phyloP scores from a whole-genome alignment of 2,329 filamentous ascomycete genomes.

The Dothistroma septosporum region DNA sequence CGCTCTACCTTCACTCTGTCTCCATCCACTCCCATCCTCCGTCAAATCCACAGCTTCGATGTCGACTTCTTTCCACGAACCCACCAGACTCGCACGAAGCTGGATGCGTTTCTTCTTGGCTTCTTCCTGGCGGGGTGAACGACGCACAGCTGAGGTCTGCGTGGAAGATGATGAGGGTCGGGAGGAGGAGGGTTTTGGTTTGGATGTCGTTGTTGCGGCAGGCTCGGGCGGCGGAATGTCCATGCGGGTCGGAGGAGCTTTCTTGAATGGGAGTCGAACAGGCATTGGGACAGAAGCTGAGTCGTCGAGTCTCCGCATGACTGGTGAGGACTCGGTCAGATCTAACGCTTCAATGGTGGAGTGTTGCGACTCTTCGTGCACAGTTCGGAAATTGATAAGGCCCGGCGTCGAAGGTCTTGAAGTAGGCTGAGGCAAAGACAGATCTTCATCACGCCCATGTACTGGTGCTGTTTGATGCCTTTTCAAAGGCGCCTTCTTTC shows the following conservation, averaged over 20 bases:
- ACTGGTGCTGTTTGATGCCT: conserved; percentile 31
- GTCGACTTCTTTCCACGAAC: conserved; percentile 33
- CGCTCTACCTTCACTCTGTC: conserved; percentile 14
- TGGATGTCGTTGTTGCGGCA: neutral
- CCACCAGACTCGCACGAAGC: conserved; percentile 32
- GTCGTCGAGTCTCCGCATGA: neutral
- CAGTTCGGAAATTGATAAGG: neutral
- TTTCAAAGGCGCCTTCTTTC: conserved; percentile 29
- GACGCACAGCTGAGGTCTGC: conserved; percentile 6
- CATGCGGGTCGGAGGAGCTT: neutral
- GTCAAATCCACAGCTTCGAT: conserved; percentile 29
- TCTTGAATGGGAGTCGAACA: neutral
- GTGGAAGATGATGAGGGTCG: conserved; percentile 4
- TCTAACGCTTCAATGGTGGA: conserved; percentile 19
- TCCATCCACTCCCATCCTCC: conserved; percentile 26
- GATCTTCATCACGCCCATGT: conserved; percentile 10
- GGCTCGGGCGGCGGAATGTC: neutral
- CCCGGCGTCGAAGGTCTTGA: neutral
- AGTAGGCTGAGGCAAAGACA: neutral
- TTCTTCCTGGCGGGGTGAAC: conserved; percentile 8
- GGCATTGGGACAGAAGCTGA: neutral
- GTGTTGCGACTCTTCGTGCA: neutral
- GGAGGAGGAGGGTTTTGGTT: neutral
- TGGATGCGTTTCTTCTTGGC: conserved; percentile 24
- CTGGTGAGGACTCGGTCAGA: conserved; percentile 13